Evolutionary conservation across 768 basidiomycete species (phyloP).

Genomic region (Coprinopsis sp.): DNA sequence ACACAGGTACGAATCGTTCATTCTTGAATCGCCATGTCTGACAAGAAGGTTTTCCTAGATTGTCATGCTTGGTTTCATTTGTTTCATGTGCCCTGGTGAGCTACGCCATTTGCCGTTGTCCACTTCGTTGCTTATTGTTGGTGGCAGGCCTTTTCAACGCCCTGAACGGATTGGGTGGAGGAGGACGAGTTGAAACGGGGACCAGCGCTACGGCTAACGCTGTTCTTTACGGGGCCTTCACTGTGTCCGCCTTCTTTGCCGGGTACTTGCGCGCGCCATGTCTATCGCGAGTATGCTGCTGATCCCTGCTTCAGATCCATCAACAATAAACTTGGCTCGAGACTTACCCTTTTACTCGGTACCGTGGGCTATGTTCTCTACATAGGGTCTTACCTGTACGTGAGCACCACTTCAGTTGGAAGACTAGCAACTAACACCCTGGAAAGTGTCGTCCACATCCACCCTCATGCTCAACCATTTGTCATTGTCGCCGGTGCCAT

Average conservation of each 20-base stretch:
- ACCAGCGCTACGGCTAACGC: constrained; percentile 68
- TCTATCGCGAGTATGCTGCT: neutral
- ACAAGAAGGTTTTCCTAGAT: constrained; percentile 24
- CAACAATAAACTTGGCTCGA: constrained; percentile 78
- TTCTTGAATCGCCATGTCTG: neutral
- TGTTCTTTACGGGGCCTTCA: constrained; percentile 57
- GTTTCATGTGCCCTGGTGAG: constrained; percentile 57
- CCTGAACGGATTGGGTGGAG: constrained; percentile 73
- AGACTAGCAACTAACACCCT: neutral
- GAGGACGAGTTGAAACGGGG: constrained; percentile 63
- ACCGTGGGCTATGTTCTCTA: constrained; percentile 74
- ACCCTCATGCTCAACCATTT: constrained; percentile 54
- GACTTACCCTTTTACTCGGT: constrained; percentile 68
- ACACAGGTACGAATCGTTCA: constrained; percentile 35
- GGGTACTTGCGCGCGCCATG: constrained; percentile 42
- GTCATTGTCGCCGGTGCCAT: constrained; percentile 68
- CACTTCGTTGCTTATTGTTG: neutral
- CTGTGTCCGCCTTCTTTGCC: constrained; percentile 41
- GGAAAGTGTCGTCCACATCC: constrained; percentile 63
- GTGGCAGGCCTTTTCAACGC: constrained; percentile 70
- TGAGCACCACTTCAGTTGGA: neutral
- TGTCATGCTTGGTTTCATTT: constrained; percentile 63
- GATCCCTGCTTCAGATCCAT: constrained; percentile 50
- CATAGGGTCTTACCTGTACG: constrained; percentile 69
- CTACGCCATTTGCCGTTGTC: neutral